A percentile compares a stretch with the other conserved stretches of the same genome.
Evolutionary conservation across 2,329 filamentous ascomycete species (phyloP).

Genomic region (Phialocephala sp.): DNA sequence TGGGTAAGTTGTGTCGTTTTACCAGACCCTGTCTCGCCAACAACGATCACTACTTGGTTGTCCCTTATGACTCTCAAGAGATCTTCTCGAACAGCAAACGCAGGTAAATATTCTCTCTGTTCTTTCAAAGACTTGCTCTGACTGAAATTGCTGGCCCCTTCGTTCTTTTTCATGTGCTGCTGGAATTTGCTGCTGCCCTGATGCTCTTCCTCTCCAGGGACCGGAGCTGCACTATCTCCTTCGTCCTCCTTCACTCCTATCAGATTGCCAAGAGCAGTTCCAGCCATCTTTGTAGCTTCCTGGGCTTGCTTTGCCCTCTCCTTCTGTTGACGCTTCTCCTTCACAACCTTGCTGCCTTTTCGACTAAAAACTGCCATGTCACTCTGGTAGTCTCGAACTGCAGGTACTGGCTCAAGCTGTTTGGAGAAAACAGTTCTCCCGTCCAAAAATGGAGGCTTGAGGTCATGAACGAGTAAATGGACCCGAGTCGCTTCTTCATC

Average conservation of each 20-base stretch:
- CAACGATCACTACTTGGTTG: constrained; percentile 96
- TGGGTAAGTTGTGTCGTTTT: constrained; percentile 98
- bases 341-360: constrained; percentile 92
- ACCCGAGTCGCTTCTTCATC: constrained; percentile 90
- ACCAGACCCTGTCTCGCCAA: constrained; percentile 95
- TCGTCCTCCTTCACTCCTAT: constrained; percentile 95
- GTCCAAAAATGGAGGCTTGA: constrained; percentile 93
- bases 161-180: constrained; percentile 85
- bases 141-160: constrained; percentile 89
- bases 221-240: constrained; percentile 84
- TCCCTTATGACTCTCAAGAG: constrained; percentile 89
- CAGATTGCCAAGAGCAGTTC: constrained; percentile 89
- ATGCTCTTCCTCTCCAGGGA: constrained; percentile 72
- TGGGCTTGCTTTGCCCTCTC: constrained; percentile 94
- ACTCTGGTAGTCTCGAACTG: constrained; percentile 90
- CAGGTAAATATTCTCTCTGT: constrained; percentile 90
- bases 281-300: constrained; percentile 90
- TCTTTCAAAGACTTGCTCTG: constrained; percentile 88
- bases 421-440: constrained; percentile 97
- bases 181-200: constrained; percentile 80
- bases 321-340: constrained; percentile 87
- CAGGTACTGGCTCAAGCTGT: constrained; percentile 92
- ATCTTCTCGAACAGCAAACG: constrained; percentile 95
- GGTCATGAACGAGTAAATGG: constrained; percentile 90
- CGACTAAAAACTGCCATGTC: constrained; percentile 99